A percentile compares a stretch with the other conserved stretches of the same genome.
Evolutionary conservation across 2,329 filamentous ascomycete species (phyloP).

Genomic region (Aspergillus vadensis): DNA sequence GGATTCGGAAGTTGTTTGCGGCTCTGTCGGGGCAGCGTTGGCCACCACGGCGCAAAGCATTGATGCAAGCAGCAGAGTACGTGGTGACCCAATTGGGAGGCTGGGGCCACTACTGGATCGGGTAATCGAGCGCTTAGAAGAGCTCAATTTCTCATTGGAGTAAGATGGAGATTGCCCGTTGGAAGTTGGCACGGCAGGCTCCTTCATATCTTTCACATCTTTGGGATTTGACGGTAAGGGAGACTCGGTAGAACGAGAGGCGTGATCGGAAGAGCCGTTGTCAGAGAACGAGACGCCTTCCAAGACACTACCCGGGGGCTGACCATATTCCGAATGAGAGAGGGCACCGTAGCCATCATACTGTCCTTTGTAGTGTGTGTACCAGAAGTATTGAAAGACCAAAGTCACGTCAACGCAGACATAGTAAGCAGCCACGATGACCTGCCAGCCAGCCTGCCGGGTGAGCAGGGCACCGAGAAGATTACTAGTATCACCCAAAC

Average conservation of each 20-base stretch:
- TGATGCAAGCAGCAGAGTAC: slow-evolving; percentile 48
- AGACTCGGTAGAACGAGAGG: slow-evolving; percentile 18
- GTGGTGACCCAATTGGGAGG: slow-evolving; percentile 41
- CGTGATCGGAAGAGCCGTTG: slow-evolving; percentile 26
- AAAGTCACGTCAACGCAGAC: slow-evolving; percentile 65
- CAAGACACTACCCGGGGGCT: slow-evolving; percentile 33
- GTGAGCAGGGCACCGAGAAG: slow-evolving; percentile 65
- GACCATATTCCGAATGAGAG: slow-evolving; percentile 30
- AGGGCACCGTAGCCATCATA: slow-evolving; percentile 40
- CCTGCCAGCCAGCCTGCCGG: slow-evolving; percentile 66
- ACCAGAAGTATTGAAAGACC: slow-evolving; percentile 67
- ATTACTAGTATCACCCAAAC: slow-evolving; percentile 65
- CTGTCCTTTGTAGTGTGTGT: slow-evolving; percentile 58
- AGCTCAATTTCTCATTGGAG: slow-evolving; percentile 38
- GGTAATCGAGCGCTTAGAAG: slow-evolving; percentile 31
- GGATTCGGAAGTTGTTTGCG: slow-evolving; percentile 9
- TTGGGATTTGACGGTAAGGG: slow-evolving; percentile 32
- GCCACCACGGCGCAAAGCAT: slow-evolving; percentile 48
- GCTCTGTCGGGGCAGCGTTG: slow-evolving; percentile 42
- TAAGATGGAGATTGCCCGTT: slow-evolving; percentile 32
- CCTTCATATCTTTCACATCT: slow-evolving; percentile 29
- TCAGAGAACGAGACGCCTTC: slow-evolving; percentile 43
- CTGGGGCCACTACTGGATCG: slow-evolving; percentile 30
- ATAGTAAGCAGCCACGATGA: slow-evolving; percentile 66
- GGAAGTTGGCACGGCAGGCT: slow-evolving; percentile 21